Evolutionary conservation across 768 basidiomycete genomes (phyloP).

Genomic region (Boletus subparvulus): DNA sequence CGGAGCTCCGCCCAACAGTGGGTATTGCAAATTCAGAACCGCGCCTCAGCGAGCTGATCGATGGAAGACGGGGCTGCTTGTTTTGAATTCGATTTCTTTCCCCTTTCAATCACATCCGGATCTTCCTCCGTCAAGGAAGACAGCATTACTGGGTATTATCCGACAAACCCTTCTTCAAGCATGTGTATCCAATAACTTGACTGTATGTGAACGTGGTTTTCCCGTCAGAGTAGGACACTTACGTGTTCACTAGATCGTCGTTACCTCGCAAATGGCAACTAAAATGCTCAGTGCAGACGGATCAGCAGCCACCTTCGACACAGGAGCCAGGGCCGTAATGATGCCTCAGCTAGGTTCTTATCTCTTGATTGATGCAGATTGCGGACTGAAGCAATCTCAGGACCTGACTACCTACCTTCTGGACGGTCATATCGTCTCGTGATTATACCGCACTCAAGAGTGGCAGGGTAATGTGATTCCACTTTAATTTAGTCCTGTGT

Average conservation of each 20-base stretch:
- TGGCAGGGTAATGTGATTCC: conserved; percentile 39
- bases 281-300: conserved; percentile 67
- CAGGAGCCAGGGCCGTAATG: conserved; percentile 61
- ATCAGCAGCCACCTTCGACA: conserved; percentile 61
- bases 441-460: conserved; percentile 41
- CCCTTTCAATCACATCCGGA: conserved; percentile 55
- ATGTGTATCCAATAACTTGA: conserved; percentile 47
- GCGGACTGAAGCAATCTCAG: conserved; percentile 21
- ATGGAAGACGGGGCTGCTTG: conserved; percentile 51
- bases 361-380: conserved; percentile 6
- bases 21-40: conserved; percentile 19
- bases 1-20: conserved; percentile 52
- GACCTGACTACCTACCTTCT: conserved; percentile 42
- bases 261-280: conserved; percentile 69
- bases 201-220: conserved; percentile 38
- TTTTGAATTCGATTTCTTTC: conserved; percentile 66
- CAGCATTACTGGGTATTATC: conserved; percentile 47
- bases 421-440: conserved; percentile 44
- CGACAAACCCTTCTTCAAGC: conserved; percentile 52
- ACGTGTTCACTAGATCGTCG: conserved; percentile 42
- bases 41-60: conserved; percentile 9
- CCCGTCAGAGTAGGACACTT: conserved; percentile 2
- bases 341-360: conserved; percentile 60
- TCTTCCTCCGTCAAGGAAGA: conserved; percentile 40
- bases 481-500: conserved; percentile 8